Percentiles rank a stretch among this genome's conserved stretches.
Evolutionary conservation across 257 asterid species (phyloP).

Genomic region (Lantana camara): DNA sequence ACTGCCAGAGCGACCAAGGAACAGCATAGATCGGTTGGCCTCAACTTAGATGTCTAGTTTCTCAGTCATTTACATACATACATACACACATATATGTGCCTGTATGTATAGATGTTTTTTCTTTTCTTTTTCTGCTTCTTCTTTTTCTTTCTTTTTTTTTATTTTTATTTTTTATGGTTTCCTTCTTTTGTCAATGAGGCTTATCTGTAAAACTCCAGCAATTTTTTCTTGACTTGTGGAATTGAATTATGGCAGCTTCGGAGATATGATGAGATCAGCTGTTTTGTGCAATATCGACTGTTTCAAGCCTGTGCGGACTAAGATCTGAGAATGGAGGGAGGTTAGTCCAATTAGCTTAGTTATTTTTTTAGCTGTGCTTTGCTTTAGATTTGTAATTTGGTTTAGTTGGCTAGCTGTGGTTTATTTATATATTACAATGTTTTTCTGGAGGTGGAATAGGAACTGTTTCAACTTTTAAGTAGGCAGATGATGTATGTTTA

Average conservation of each 20-base stretch:
- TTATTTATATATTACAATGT: constrained; percentile 13
- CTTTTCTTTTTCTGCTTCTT: neutral
- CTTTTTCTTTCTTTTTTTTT: too few relatives aligned
- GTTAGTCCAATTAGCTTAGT: constrained; percentile 41
- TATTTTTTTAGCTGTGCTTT: constrained; percentile 10
- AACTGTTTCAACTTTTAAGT: constrained; percentile 23
- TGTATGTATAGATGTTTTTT: constrained; percentile 14
- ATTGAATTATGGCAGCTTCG: constrained; percentile 72
- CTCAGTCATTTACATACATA: constrained; percentile 17
- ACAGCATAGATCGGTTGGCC: constrained; percentile 97
- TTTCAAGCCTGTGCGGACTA: constrained; percentile 85
- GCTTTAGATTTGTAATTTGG: constrained; percentile 26
- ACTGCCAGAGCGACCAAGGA: constrained; percentile 85
- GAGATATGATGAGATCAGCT: constrained; percentile 94
- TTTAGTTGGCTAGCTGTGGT: constrained; percentile 20
- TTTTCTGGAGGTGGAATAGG: constrained; percentile 6
- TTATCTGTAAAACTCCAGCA: constrained; percentile 21
- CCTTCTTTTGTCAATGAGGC: constrained; percentile 12
- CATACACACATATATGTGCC: constrained; percentile 9
- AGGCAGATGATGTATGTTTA: constrained; percentile 28
- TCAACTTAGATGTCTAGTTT: constrained; percentile 41
- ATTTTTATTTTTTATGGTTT: neutral
- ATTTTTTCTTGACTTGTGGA: constrained; percentile 41
- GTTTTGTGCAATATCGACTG: constrained; percentile 94
- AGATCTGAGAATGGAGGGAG: constrained; percentile 59